phyloP scores from a whole-genome alignment of 1,284 basidiomycete species.

The Trametes hirsuta region DNA sequence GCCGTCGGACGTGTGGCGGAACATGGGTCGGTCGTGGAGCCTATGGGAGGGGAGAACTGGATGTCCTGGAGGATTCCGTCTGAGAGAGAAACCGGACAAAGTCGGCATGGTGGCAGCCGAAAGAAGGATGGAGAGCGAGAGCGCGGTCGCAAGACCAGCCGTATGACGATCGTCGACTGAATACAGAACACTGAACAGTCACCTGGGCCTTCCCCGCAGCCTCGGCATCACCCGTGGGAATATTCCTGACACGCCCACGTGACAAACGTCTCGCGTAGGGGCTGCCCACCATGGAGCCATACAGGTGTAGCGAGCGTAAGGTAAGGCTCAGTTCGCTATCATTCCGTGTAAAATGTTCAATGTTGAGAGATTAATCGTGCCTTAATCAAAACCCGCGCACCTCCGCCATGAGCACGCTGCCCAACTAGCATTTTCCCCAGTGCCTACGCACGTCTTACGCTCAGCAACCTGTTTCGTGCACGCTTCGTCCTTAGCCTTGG shows the following conservation, averaged over 20 bases:
- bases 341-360: too few relatives aligned
- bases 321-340: too few relatives aligned
- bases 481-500: too few relatives aligned
- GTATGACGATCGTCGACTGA: slow-evolving; percentile 15
- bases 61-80: neutral
- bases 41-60: neutral
- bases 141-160: slow-evolving; percentile 12
- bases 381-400: too few relatives aligned
- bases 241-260: slow-evolving; percentile 13
- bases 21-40: neutral
- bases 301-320: too few relatives aligned
- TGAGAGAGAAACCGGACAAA: neutral
- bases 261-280: neutral
- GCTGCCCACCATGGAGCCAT: neutral
- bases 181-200: slow-evolving; percentile 7
- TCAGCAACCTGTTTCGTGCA: too few relatives aligned
- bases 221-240: slow-evolving; percentile 3
- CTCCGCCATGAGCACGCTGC: too few relatives aligned
- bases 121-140: slow-evolving; percentile 4
- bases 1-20: neutral
- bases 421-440: too few relatives aligned
- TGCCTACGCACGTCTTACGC: too few relatives aligned
- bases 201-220: slow-evolving; percentile 5
- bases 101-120: slow-evolving; percentile 5
- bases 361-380: too few relatives aligned